Base-by-base conservation (phyloP, 352 stramenopile genomes). In the Phytophthora brassicae region DNA sequence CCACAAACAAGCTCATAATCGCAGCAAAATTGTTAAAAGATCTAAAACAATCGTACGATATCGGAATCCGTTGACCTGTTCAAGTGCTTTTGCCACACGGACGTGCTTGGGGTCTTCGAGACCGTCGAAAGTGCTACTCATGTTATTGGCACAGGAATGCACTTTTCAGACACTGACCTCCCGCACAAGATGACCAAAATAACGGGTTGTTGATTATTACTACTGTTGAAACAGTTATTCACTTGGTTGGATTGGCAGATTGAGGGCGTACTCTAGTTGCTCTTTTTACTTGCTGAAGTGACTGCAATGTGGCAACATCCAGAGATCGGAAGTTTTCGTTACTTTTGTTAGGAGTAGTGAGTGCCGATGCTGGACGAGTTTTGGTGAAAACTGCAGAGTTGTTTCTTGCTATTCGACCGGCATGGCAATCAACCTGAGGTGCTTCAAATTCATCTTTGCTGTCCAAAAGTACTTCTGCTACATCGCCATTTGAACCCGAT, bases 61-160 rank as follows among this genome's bases (percentile, higher is more conserved):
- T 64, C 74, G 74, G 3, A 91, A 57, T 0, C 67, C 77, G 45
- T 91, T 91, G 66, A 89, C 72, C 56, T 91, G 82, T 54, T 88
- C 79, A 12, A 91, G 77, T 23, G 80, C 82, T 42, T 77, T 79
- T 23, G 64, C 60, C 26, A 91, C 82, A 39, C 82, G 79, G 52
- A 81, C 69, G 48, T 91, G 82, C 56, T 88, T 84, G 13, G 58
- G 46, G 19, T n/a, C 50, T 39, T 64, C 36, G 4, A 70, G 47
- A 31, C 52, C 52, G 24, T 74, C 66, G 14, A 67, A 68, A 20
- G 12, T 20, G 22, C 12, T 29, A 43, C 65, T 39, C 50, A 75
- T 72, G 33, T 14, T 64, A 23, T 59, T 4, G 5, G 20, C 24
- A 7, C 46, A 24, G 23, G 11, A 36, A 56, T n/a, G n/a, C n/a